Percentiles rank a stretch among this genome's conserved stretches.
These are phyloP conservation scores for Daldinia decipiens DNA, from an alignment of 495 filamentous ascomycete species.

Conservation along the genomic window DNA sequence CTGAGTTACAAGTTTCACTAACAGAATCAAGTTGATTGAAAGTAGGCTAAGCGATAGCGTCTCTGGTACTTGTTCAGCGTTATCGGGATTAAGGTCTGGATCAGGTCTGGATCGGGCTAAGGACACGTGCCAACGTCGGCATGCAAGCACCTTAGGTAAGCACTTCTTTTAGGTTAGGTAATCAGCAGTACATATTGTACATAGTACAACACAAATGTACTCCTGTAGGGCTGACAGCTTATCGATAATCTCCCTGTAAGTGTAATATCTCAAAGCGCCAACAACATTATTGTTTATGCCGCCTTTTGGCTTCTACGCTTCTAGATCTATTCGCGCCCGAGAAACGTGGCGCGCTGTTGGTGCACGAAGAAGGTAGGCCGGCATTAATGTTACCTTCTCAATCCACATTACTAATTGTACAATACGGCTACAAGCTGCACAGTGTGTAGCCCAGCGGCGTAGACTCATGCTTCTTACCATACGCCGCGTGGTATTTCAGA, in stretches of 20 bases:
- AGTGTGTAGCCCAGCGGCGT: constrained; percentile 1
- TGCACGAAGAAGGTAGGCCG: background rate
- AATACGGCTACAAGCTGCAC: background rate
- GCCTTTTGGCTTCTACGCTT: background rate
- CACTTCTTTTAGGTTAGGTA: background rate
- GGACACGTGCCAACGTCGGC: constrained; percentile 47
- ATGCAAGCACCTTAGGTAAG: constrained; percentile 16
- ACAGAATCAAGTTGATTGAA: constrained; percentile 12
- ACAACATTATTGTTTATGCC: background rate
- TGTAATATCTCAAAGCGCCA: background rate
- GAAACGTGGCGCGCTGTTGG: background rate
- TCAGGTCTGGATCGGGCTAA: constrained; percentile 29
- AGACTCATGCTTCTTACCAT: background rate
- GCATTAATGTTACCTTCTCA: background rate
- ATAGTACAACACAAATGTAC: background rate
- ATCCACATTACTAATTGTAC: background rate
- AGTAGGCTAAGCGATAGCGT: constrained; percentile 18
- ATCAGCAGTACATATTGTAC: background rate
- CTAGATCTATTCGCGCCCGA: background rate
- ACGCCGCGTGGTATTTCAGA: background rate
- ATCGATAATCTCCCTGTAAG: constrained; percentile 1
- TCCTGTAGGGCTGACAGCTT: constrained; percentile 11
- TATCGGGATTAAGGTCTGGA: constrained; percentile 10
- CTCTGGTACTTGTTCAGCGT: constrained; percentile 17
- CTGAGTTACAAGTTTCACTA: constrained; percentile 28